Percentiles rank a stretch among this genome's conserved stretches.
Conservation (phyloP, 306 rosid genomes). For the Echinosophora koreensis region DNA sequence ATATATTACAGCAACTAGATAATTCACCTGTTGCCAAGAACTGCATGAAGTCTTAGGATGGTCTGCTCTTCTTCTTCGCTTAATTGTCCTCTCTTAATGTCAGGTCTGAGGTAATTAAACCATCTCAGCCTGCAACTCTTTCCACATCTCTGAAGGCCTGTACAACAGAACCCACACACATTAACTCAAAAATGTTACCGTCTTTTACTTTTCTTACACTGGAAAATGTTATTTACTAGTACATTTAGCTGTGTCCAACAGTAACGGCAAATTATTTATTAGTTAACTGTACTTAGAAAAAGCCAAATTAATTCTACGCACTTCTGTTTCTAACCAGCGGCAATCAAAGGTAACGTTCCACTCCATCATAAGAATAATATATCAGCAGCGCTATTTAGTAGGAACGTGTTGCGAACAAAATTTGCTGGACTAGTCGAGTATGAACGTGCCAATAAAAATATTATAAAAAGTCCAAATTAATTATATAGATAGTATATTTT, state of each 20-base stretch:
- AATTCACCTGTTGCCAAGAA: constrained; percentile 44
- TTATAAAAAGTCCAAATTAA: no score
- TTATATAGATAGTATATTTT: no score
- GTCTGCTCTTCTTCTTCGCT: constrained; percentile 36
- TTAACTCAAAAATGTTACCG: not conserved
- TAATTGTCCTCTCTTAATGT: constrained; percentile 42
- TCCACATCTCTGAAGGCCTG: constrained; percentile 48
- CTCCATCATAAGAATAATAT: not conserved
- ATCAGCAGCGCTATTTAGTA: no score
- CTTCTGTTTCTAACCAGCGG: not conserved
- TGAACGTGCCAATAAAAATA: no score
- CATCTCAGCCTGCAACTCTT: constrained; percentile 50
- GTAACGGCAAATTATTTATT: no score
- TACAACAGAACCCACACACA: not conserved
- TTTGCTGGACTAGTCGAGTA: no score
- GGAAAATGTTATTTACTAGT: not conserved
- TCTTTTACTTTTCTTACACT: not conserved
- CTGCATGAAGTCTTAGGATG: constrained; percentile 25
- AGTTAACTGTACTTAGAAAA: not conserved
- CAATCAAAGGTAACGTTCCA: not conserved
- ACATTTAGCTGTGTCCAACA: no score
- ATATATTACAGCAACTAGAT: constrained; percentile 5
- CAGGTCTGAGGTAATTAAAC: constrained; percentile 47
- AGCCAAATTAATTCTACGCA: no score
- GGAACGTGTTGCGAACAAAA: no score